Base-by-base conservation (phyloP, 148 eudicot species). In the Vaccinium vitisidaea region DNA sequence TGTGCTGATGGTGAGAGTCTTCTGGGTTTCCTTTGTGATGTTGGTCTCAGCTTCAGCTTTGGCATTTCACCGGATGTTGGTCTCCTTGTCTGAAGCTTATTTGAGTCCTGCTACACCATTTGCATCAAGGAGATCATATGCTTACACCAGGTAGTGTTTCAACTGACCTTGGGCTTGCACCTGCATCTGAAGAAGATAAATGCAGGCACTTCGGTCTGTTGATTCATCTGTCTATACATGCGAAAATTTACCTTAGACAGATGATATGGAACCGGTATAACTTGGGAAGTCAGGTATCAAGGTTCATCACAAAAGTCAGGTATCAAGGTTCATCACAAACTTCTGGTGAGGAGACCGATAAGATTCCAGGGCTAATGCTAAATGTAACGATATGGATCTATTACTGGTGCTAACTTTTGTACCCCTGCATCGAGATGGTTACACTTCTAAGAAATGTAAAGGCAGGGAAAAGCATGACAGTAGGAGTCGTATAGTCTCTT, bases 51-150 rank as follows among this genome's bases (percentile, higher is more conserved):
- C 96, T 85, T 92, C 90, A 5, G 94, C 92, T 80, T 76, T 91
- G 91, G 96, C 98, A 70, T 93, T 87, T 84, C 94, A 89, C 46
- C 92, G 91, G 81, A 39, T 90, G 85, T 70, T 97, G 65, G 88
- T 86, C 46, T 87, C 92, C 55, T 79, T 94, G 65, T 89, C 88
- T 10, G 87, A 90, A 83, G 76, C 89, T 36, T 89, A 88, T 77
- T 27, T 92, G 82, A 86, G 88, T 71, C 91, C 87, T 25, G 65
- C 86, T 32, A 53, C 88, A 67, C 89, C 93, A 23, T 89, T 92
- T 81, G 81, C 90, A 85, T 88, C 90, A 0, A 63, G 86, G 71
- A 89, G 84, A 87, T 69, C 74, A 4, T 88, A 89, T 80, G 90
- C 92, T 49, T 82, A 83, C 67, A 81, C 87, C 52, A 46, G 55